These are phyloP conservation scores for Salvia rosmarinus DNA, from an alignment of 257 asterid genomes.

Conservation along the genomic window DNA sequence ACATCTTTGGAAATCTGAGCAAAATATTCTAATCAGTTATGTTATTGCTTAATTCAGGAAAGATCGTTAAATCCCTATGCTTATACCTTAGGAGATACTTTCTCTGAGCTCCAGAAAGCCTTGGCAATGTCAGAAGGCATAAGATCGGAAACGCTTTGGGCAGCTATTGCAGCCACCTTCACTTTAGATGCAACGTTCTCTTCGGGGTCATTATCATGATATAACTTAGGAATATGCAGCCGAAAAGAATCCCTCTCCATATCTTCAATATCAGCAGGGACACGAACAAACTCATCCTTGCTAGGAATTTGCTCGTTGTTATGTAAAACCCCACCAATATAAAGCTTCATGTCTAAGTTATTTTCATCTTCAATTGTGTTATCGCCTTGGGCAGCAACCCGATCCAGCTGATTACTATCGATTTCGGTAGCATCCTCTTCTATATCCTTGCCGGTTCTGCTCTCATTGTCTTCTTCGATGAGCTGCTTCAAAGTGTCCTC, in stretches of 20 bases:
- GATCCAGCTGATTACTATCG: constrained; percentile 53
- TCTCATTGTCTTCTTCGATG: constrained; percentile 65
- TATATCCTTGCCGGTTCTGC: constrained; percentile 42
- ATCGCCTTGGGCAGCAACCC: constrained; percentile 56
- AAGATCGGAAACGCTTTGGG: constrained; percentile 77
- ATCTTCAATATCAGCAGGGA: constrained; percentile 74
- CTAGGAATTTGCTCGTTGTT: constrained; percentile 67
- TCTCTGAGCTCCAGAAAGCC: constrained; percentile 75
- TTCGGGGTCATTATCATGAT: constrained; percentile 53
- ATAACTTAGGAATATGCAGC: constrained; percentile 69
- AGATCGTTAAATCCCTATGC: constrained; percentile 3
- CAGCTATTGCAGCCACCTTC: constrained; percentile 62
- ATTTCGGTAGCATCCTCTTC: constrained; percentile 60
- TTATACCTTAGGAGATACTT: constrained; percentile 77
- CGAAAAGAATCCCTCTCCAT: constrained; percentile 83
- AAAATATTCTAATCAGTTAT: not conserved
- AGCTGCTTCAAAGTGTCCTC: constrained; percentile 68
- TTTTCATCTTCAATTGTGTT: constrained; percentile 54
- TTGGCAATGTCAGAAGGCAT: constrained; percentile 97
- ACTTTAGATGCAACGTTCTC: constrained; percentile 56
- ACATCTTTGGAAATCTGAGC: constrained; percentile 76
- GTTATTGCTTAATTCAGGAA: constrained; percentile 13
- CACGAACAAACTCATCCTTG: constrained; percentile 80
- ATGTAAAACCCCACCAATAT: constrained; percentile 86
- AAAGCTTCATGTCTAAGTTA: constrained; percentile 71